Base-by-base conservation (phyloP, 2,329 filamentous ascomycete species). In the Niveomyces coronatus region DNA sequence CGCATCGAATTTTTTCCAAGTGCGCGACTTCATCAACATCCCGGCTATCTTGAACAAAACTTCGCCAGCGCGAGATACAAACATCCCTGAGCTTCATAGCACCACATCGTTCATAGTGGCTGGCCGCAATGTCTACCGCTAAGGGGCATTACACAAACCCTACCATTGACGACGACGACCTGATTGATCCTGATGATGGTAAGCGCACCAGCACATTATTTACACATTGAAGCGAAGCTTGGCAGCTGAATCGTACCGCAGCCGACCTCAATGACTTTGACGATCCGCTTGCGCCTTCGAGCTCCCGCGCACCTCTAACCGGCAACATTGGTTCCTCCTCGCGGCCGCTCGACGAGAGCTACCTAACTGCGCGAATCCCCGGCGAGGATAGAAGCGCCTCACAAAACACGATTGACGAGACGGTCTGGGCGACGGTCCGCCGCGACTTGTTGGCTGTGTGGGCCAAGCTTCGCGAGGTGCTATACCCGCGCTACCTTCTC, bases 401-500 rank as follows among this genome's bases (percentile, higher is more conserved):
- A 7, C 79, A 82, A 48, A 94, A 93, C 64, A 98, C 91, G 31
- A 93, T 98, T 59, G 91, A 98, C 61, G 91, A 98, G 65, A 81
- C 79, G 2, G 91, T 98, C 28, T 98, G 91, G 91, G 85, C 89
- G 30, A 98, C 91, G n/a, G 69, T 98, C 44, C 85, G 84, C 37
- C 82, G 91, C 49, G 91, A 98, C 60, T 66, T 98, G 47, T 64
- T 89, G 7, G 91, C 87, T 18, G 86, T 96, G 24, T 96, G 91
- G 89, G 84, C 85, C 64, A 98, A 98, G 71, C 86, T 98, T 80
- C 81, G 85, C 60, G 89, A 95, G 68, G 91, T 98, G 27, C 76
- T 98, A 44, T 98, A 86, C 63, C 91, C 91, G 14, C 88, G 88
- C 55, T 96, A 96, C 64, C 72, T 98, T 34, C 80, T 98, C 17